phyloP scores from a whole-genome alignment of 129 eudicot species.

The Centaurea solstitialis region DNA sequence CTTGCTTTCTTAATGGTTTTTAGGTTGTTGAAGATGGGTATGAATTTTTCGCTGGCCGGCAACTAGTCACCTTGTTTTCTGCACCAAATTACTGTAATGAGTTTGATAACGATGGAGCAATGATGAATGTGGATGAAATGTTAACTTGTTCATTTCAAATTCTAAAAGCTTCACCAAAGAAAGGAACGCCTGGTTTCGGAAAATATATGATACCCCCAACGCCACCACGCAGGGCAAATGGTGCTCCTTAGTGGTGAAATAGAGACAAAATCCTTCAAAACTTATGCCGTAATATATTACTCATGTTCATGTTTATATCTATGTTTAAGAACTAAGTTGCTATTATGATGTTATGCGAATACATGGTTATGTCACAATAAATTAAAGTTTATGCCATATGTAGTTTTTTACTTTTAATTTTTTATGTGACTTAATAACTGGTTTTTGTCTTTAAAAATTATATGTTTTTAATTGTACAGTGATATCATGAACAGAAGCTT shows the following conservation, averaged over 20 bases:
- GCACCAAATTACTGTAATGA: constrained; percentile 58
- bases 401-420: background rate
- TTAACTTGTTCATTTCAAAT: constrained; percentile 52
- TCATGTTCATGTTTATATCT: constrained; percentile 6
- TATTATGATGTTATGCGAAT: background rate
- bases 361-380: constrained; percentile 3
- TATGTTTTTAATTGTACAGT: background rate
- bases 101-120: constrained; percentile 57
- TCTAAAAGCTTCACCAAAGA: constrained; percentile 40
- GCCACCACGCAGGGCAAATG: constrained; percentile 42
- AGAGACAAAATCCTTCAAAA: background rate
- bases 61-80: constrained; percentile 52
- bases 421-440: background rate
- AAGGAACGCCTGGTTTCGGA: constrained; percentile 41
- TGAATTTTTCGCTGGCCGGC: constrained; percentile 53
- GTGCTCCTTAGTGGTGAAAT: background rate
- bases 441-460: background rate
- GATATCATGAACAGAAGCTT: background rate
- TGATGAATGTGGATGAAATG: constrained; percentile 52
- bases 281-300: background rate
- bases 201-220: constrained; percentile 44
- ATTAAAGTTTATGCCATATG: too few relatives aligned
- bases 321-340: background rate
- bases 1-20: background rate
- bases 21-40: constrained; percentile 65